phyloP scores from a whole-genome alignment of 2,329 filamentous ascomycete genomes.

The Ascomycota sp. region DNA sequence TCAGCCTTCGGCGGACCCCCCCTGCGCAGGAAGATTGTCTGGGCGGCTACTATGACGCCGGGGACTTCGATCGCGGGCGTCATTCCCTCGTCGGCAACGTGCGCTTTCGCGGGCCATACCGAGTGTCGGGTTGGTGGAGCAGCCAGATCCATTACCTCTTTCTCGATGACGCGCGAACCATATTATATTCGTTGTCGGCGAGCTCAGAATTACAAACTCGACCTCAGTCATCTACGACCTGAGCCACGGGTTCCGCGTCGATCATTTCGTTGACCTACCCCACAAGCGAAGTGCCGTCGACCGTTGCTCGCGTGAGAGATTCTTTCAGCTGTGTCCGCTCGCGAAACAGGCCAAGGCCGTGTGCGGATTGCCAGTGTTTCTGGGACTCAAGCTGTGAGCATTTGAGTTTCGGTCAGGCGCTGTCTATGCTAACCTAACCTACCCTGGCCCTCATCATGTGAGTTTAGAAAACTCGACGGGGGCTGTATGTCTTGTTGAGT shows the following conservation, averaged over 20 bases:
- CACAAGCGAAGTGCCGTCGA: slow-evolving; percentile 52
- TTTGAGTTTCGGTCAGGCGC: too few species aligned
- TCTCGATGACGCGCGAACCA: slow-evolving; percentile 38
- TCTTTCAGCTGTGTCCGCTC: slow-evolving; percentile 47
- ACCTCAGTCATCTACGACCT: slow-evolving; percentile 57
- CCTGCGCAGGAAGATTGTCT: slow-evolving; percentile 28
- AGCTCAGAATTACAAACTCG: slow-evolving; percentile 51
- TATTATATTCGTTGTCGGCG: slow-evolving; percentile 34
- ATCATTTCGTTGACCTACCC: slow-evolving; percentile 52
- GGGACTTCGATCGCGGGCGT: slow-evolving; percentile 36
- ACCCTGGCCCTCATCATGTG: too few species aligned
- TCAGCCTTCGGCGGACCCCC: neutral
- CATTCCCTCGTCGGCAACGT: slow-evolving; percentile 39
- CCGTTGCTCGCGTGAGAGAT: slow-evolving; percentile 42
- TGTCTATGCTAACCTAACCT: too few species aligned
- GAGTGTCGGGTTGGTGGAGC: slow-evolving; percentile 40
- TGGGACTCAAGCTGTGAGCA: slow-evolving; percentile 30
- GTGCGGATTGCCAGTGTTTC: slow-evolving; percentile 29
- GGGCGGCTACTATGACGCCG: slow-evolving; percentile 32
- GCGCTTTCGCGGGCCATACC: slow-evolving; percentile 37
- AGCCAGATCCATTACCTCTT: slow-evolving; percentile 42
- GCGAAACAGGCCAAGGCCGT: slow-evolving; percentile 34
- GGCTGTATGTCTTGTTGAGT: too few species aligned
- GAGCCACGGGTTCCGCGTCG: slow-evolving; percentile 50
- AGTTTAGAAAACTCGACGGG: too few species aligned